Base-by-base conservation (phyloP, 108 stramenopile genomes). In the Parmales sp. region DNA sequence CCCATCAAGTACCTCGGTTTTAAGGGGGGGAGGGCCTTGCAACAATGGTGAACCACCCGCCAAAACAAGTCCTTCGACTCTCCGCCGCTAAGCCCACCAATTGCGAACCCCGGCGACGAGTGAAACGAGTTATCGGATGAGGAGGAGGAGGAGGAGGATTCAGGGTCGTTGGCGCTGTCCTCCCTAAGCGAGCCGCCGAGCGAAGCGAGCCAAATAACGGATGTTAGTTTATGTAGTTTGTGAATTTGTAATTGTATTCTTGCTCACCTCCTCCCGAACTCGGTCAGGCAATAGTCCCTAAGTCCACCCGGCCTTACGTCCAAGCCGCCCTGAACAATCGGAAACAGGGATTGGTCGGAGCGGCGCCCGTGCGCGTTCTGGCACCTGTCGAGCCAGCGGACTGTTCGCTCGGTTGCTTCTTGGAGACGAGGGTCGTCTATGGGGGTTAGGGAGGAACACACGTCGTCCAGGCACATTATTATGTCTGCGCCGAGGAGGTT, bases 381-480 rank as follows among this genome's bases (percentile, higher is more conserved):
- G 64, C 97, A 98, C 51, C 97, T 89, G 79, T 98, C 97, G 38
- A 94, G 80, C 97, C 97, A 98, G 29, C 97, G 75, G 29, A 98
- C 37, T 3, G 93, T 94, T 1, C 97, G 82, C 49, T 88, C 76
- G 22, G 88, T 92, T 4, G 95, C 97, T 48, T 93, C 82, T 43
- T 51, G 54, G 66, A 98, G 94, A 29, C 97, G 83, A 18, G 68
- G 77, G 0, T 72, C 70, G 67, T 93, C 86, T 20, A 51, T 76
- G 6, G 70, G 72, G 2, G n/a, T n/a, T n/a, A 93, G 86, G 43
- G 83, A 83, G 39, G 78, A 75, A 2, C 96, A 90, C 18, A 98
- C 97, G 76, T 98, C 97, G 70, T 98, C 97, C 28, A 98, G 79
- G 54, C 90, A 90, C 97, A 98, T 98, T 65, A 98, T 95, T 51